Conservation (phyloP, 2,329 filamentous ascomycete species). For the Sporothrix protearum region DNA sequence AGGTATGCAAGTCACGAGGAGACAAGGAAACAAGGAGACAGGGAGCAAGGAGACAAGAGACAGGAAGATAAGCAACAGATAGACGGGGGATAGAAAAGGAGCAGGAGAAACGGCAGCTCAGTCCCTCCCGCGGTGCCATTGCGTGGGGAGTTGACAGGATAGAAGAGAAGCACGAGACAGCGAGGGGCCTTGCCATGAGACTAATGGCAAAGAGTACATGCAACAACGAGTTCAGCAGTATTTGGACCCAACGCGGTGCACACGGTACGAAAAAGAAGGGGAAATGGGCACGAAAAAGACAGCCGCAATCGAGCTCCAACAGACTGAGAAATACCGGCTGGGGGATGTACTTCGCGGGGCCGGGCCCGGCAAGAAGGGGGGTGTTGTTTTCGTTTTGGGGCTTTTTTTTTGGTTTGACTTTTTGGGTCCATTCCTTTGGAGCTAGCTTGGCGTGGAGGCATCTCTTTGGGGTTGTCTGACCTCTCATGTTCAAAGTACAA, state of each 20-base stretch:
- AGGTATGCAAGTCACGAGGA: not conserved
- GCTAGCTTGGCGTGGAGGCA: conserved; percentile 13
- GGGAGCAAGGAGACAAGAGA: not conserved
- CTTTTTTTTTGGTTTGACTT: not conserved
- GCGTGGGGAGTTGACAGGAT: not conserved
- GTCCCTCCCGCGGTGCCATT: not conserved
- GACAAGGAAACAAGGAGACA: not conserved
- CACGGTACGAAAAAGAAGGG: not conserved
- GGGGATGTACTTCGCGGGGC: conserved; percentile 2
- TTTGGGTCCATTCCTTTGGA: not conserved
- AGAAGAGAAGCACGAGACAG: not conserved
- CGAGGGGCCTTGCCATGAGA: not conserved
- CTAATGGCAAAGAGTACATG: not conserved
- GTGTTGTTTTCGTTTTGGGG: not conserved
- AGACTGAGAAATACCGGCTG: not conserved
- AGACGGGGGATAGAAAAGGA: not conserved
- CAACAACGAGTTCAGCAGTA: not conserved
- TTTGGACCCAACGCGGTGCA: not conserved
- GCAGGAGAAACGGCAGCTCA: not conserved
- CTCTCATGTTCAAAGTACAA: no score
- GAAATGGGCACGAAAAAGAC: not conserved
- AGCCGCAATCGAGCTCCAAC: not conserved
- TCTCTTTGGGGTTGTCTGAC: not conserved
- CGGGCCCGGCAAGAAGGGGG: not conserved
- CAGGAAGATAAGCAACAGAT: not conserved